Evolutionary conservation across 2,329 filamentous ascomycete genomes (phyloP).

Genomic region (Neofusicoccum sp.): DNA sequence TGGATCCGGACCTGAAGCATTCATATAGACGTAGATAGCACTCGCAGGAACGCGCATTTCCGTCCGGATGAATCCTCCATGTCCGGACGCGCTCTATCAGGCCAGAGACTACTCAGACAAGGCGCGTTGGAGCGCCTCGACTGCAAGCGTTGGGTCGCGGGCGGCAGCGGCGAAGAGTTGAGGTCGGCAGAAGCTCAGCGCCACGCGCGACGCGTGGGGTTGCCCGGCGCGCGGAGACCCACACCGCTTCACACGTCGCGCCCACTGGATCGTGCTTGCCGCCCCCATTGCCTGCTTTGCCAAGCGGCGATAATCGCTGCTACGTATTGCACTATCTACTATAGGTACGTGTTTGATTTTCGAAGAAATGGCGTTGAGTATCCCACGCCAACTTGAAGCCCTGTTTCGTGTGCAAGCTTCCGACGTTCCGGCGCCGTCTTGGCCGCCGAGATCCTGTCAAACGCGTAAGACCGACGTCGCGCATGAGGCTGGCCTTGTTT

Average conservation of each 20-base stretch:
- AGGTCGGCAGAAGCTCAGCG: neutral
- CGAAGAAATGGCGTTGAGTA: no score
- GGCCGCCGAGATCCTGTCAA: neutral
- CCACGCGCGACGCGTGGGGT: neutral
- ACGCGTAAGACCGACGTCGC: neutral
- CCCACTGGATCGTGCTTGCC: neutral
- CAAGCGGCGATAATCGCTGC: no score
- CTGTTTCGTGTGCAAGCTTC: neutral
- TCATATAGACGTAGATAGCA: neutral
- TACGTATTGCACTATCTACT: no score
- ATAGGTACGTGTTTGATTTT: no score
- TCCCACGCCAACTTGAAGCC: neutral
- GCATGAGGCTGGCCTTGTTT: neutral
- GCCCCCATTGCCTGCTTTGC: neutral
- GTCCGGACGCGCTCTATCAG: neutral
- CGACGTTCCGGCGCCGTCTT: neutral
- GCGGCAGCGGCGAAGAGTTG: neutral
- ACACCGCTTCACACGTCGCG: neutral
- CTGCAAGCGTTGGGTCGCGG: no score
- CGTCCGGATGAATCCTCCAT: neutral
- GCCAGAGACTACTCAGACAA: neutral
- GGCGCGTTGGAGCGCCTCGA: neutral
- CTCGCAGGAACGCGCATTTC: neutral
- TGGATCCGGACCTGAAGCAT: no score
- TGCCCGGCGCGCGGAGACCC: neutral